A percentile compares a stretch with the other conserved stretches of the same genome.
These are phyloP conservation scores for Vachellia pachyceras DNA, from an alignment of 306 rosid species.

Conservation along the genomic window DNA sequence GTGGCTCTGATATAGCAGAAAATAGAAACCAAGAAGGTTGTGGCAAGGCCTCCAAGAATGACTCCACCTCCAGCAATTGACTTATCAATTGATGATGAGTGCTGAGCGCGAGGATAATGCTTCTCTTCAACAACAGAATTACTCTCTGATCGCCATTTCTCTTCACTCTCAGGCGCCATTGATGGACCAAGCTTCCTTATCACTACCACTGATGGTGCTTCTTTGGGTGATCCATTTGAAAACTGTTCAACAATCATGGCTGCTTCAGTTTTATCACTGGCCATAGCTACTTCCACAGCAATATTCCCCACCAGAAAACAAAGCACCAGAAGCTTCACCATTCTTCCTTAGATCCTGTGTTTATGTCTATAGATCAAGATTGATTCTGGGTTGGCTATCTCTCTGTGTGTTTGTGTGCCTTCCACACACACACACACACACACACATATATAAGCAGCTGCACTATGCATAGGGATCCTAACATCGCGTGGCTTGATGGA, in stretches of 20 bases:
- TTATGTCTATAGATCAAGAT: constrained; percentile 38
- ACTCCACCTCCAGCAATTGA: constrained; percentile 80
- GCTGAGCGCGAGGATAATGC: constrained; percentile 15
- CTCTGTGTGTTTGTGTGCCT: not conserved
- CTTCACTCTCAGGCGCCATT: constrained; percentile 34
- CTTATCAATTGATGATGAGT: constrained; percentile 48
- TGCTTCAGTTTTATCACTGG: constrained; percentile 37
- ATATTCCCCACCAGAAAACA: constrained; percentile 53
- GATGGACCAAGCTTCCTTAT: constrained; percentile 67
- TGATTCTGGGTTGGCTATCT: constrained; percentile 29
- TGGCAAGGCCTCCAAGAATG: constrained; percentile 85
- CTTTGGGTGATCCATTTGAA: constrained; percentile 27
- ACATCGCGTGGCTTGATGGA: constrained; percentile 55
- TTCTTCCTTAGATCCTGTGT: constrained; percentile 28
- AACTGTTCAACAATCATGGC: constrained; percentile 9
- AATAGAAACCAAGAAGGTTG: constrained; percentile 70
- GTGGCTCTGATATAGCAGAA: constrained; percentile 87
- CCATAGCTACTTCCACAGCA: constrained; percentile 39
- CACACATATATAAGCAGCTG: not conserved
- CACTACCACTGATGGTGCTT: constrained; percentile 13
- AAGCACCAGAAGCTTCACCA: constrained; percentile 52
- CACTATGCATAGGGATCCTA: constrained; percentile 40
- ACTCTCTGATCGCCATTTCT: not conserved
- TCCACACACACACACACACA: not conserved
- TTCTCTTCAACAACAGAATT: constrained; percentile 25